A percentile compares a stretch with the other conserved stretches of the same genome.
Conservation (phyloP, 345 rosid species). For the Syzygium oleosum region DNA sequence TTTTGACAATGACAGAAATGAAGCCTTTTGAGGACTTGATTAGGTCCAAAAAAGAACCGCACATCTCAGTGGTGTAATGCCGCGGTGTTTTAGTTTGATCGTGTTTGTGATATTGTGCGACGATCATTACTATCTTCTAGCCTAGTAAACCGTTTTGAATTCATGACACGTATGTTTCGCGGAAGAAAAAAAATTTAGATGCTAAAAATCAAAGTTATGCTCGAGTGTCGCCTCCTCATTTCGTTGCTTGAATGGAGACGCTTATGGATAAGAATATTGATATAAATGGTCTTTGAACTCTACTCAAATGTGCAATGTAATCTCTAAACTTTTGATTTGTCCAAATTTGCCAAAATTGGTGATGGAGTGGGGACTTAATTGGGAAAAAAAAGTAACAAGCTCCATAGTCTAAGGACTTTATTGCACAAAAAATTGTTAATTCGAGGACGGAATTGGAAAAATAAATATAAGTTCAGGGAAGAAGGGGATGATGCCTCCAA, state of each 20-base stretch:
- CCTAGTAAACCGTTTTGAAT: background rate
- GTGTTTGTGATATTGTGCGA: fast-evolving
- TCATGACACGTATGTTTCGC: background rate
- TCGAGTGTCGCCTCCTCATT: fast-evolving
- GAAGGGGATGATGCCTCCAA: background rate
- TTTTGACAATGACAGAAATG: too few species aligned
- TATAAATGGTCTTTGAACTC: fast-evolving
- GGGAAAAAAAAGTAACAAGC: background rate
- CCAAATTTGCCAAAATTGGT: background rate
- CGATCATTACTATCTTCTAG: background rate
- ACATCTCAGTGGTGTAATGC: background rate
- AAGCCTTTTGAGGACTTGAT: too few species aligned
- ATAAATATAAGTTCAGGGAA: background rate
- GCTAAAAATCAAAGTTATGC: background rate
- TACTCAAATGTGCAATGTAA: background rate
- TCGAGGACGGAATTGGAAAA: background rate
- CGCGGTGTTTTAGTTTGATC: background rate
- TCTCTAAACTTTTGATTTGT: background rate
- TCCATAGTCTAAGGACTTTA: background rate
- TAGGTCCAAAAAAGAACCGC: too few species aligned
- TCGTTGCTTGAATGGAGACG: fast-evolving
- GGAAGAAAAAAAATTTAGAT: background rate
- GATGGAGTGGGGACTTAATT: background rate
- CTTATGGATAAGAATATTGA: fast-evolving
- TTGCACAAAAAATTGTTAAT: background rate